These are phyloP conservation scores for Colletotrichum orbiculare DNA, from an alignment of 2,329 filamentous ascomycete species.

Conservation along the genomic window DNA sequence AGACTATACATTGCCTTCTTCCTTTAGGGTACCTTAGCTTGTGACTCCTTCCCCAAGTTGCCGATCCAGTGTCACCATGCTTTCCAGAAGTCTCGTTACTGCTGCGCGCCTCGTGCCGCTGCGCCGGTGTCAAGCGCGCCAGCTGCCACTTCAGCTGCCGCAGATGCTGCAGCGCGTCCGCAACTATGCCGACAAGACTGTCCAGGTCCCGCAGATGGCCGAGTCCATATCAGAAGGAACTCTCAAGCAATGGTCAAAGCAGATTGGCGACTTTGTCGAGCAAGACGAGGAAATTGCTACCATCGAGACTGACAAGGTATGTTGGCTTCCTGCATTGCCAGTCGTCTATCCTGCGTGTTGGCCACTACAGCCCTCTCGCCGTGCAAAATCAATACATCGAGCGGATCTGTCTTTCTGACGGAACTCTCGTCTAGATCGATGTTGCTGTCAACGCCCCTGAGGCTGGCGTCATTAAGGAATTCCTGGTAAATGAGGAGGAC, in stretches of 20 bases:
- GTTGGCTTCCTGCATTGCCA: conserved; percentile 30
- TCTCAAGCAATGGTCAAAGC: conserved; percentile 92
- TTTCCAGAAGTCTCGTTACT: conserved; percentile 56
- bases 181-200: conserved; percentile 80
- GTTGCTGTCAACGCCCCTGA: conserved; percentile 95
- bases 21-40: too few species aligned
- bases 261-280: conserved; percentile 93
- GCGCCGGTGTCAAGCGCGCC: conserved; percentile 50
- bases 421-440: conserved; percentile 77
- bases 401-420: neutral
- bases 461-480: conserved; percentile 90
- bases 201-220: conserved; percentile 98
- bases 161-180: conserved; percentile 67
- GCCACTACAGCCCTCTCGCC: too few species aligned
- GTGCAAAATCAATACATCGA: too few species aligned
- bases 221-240: conserved; percentile 99
- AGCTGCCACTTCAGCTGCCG: conserved; percentile 54
- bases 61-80: conserved; percentile 46
- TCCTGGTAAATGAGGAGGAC: conserved; percentile 92
- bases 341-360: neutral
- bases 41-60: too few species aligned
- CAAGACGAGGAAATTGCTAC: conserved; percentile 98
- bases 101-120: conserved; percentile 57
- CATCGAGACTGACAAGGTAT: conserved; percentile 98
- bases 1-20: too few species aligned